Conservation (phyloP, 2,329 filamentous ascomycete species). For the Ceratocystis cubensis region DNA sequence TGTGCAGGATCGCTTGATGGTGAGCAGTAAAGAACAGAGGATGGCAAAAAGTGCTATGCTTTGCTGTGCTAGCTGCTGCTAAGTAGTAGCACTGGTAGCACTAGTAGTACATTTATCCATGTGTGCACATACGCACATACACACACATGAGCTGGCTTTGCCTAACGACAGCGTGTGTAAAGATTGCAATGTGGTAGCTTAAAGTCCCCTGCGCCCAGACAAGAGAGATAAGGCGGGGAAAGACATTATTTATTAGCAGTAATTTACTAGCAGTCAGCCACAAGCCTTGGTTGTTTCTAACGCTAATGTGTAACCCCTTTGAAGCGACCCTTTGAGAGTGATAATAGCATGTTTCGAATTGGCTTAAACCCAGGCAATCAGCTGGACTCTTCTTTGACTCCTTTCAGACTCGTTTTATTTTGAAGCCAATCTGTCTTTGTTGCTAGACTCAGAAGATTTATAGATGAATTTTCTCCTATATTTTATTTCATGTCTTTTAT, state of each 20-base stretch:
- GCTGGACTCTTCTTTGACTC: neutral
- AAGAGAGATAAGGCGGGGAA: neutral
- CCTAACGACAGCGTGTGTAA: neutral
- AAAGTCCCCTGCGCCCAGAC: neutral
- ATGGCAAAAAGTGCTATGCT: neutral
- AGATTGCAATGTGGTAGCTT: neutral
- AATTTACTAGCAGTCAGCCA: neutral
- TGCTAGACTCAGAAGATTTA: neutral
- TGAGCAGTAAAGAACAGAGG: neutral
- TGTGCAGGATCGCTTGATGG: neutral
- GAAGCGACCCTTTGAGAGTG: neutral
- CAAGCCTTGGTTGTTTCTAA: neutral
- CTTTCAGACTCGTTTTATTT: neutral
- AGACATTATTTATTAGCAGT: neutral
- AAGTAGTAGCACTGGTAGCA: too few relatives aligned
- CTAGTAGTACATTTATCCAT: too few relatives aligned
- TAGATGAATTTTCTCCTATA: neutral
- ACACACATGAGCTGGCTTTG: neutral
- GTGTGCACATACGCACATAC: neutral
- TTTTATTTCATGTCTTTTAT: neutral
- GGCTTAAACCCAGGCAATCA: neutral
- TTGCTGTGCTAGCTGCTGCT: too few relatives aligned
- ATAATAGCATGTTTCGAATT: neutral
- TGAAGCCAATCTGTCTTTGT: neutral
- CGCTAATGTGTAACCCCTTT: neutral